Percentiles rank a stretch among this genome's conserved stretches.
Conservation (phyloP, 495 filamentous ascomycete species). For the Xylaria bambusicola region DNA sequence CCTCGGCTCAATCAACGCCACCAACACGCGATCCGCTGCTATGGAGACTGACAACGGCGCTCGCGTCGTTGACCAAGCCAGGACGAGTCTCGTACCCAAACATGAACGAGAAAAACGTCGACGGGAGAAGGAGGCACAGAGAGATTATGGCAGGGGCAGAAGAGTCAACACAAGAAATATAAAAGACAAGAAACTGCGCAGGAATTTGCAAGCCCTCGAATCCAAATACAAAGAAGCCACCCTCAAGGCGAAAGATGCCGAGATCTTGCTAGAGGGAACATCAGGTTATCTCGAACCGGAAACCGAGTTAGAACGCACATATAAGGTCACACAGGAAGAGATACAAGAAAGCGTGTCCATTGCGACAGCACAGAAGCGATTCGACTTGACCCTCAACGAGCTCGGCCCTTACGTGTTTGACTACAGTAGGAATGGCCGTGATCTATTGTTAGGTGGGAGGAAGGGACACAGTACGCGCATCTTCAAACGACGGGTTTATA, state of each 20-base stretch:
- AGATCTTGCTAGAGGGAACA: slow-evolving; percentile 89
- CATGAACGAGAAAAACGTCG: slow-evolving; percentile 45
- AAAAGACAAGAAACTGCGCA: slow-evolving; percentile 86
- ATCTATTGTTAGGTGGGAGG: slow-evolving; percentile 79
- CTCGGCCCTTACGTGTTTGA: slow-evolving; percentile 86
- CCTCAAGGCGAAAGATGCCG: slow-evolving; percentile 85
- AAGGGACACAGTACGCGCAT: slow-evolving; percentile 69
- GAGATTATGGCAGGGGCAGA: slow-evolving; percentile 81
- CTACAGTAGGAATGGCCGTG: slow-evolving; percentile 85
- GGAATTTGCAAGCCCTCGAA: slow-evolving; percentile 76
- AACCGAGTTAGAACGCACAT: slow-evolving; percentile 83
- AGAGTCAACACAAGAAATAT: slow-evolving; percentile 58
- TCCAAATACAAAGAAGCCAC: slow-evolving; percentile 77
- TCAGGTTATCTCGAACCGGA: slow-evolving; percentile 88
- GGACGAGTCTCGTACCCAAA: slow-evolving; percentile 46
- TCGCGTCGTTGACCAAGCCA: slow-evolving; percentile 42
- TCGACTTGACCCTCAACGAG: slow-evolving; percentile 80
- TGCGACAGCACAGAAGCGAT: slow-evolving; percentile 86
- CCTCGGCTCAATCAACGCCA: neutral
- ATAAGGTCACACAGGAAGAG: slow-evolving; percentile 88
- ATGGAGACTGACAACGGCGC: slow-evolving; percentile 45
- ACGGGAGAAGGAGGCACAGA: slow-evolving; percentile 63
- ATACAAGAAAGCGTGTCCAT: slow-evolving; percentile 71
- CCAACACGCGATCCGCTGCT: slow-evolving; percentile 20
- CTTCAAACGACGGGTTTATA: neutral